phyloP scores from a whole-genome alignment of 768 basidiomycete genomes.

The Pleurotus citrinopileatus region DNA sequence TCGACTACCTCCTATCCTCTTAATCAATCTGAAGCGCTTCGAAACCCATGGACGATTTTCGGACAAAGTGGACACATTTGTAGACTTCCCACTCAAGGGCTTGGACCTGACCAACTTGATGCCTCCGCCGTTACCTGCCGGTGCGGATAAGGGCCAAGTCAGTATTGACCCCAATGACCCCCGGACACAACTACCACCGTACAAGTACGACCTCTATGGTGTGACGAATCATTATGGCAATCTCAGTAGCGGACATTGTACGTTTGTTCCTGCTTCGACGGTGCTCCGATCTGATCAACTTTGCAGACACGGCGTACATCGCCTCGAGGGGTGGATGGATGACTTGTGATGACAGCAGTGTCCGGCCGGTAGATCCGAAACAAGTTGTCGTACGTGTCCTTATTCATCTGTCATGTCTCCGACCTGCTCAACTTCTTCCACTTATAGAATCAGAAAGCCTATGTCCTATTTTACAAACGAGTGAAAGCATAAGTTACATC shows the following conservation, averaged over 20 bases:
- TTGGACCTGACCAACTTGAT: conserved; percentile 77
- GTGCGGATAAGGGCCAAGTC: conserved; percentile 48
- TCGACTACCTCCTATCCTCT: conserved; percentile 87
- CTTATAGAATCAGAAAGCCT: conserved; percentile 56
- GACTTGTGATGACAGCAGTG: conserved; percentile 91
- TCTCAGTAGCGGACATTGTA: conserved; percentile 94
- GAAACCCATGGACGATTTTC: conserved; percentile 89
- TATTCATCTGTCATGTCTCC: background rate
- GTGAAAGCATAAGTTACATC: conserved; percentile 41
- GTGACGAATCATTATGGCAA: conserved; percentile 97
- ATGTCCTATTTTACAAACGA: conserved; percentile 81
- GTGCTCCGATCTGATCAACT: conserved; percentile 2
- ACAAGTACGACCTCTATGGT: conserved; percentile 89
- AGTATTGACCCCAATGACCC: conserved; percentile 64
- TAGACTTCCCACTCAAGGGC: conserved; percentile 77
- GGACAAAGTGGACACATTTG: conserved; percentile 93
- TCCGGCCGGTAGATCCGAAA: conserved; percentile 67
- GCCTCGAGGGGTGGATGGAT: conserved; percentile 86
- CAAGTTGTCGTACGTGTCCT: conserved; percentile 73
- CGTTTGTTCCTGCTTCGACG: conserved; percentile 27
- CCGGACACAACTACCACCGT: conserved; percentile 80
- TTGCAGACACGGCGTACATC: conserved; percentile 87
- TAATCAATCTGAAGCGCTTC: conserved; percentile 93
- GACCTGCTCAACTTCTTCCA: background rate
- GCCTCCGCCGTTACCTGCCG: conserved; percentile 74